Evolutionary conservation across 257 asterid species (phyloP).

Genomic region (Henckelia pumila): DNA sequence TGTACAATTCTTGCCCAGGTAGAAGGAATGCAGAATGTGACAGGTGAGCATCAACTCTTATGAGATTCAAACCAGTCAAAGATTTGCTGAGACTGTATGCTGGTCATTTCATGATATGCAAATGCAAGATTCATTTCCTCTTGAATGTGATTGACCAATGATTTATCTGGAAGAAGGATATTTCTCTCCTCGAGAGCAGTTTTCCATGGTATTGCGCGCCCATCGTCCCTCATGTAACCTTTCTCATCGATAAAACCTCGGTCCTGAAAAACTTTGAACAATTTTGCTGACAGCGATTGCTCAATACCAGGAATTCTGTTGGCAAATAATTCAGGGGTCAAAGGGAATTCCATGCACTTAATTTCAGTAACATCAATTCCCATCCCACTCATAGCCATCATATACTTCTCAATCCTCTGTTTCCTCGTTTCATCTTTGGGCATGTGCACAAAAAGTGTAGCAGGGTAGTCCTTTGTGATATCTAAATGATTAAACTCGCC

Average conservation of each 20-base stretch:
- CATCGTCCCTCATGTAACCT: conserved; percentile 85
- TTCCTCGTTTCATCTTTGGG: conserved; percentile 82
- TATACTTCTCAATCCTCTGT: conserved; percentile 51
- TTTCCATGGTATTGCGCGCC: conserved; percentile 76
- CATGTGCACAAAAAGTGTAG: conserved; percentile 93
- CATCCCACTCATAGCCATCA: conserved; percentile 49
- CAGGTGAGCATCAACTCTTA: conserved; percentile 37
- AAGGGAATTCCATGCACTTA: conserved; percentile 71
- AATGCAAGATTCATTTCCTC: conserved; percentile 98
- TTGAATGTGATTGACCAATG: conserved; percentile 67
- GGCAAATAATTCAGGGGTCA: conserved; percentile 57
- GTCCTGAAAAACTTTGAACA: conserved; percentile 53
- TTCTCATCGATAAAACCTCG: conserved; percentile 67
- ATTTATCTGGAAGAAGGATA: conserved; percentile 51
- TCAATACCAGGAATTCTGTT: conserved; percentile 66
- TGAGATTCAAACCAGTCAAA: conserved; percentile 86
- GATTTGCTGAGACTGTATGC: conserved; percentile 69
- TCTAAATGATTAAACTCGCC: conserved; percentile 67
- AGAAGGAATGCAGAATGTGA: conserved; percentile 15
- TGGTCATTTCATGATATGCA: conserved; percentile 97
- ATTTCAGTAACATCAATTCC: conserved; percentile 70
- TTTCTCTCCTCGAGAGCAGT: conserved; percentile 52
- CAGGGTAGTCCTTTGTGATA: conserved; percentile 52
- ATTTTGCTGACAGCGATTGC: conserved; percentile 37
- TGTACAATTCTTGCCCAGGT: background rate